phyloP scores from a whole-genome alignment of 1,139 yeast species.

The Blastobotrys illinoisensis region DNA sequence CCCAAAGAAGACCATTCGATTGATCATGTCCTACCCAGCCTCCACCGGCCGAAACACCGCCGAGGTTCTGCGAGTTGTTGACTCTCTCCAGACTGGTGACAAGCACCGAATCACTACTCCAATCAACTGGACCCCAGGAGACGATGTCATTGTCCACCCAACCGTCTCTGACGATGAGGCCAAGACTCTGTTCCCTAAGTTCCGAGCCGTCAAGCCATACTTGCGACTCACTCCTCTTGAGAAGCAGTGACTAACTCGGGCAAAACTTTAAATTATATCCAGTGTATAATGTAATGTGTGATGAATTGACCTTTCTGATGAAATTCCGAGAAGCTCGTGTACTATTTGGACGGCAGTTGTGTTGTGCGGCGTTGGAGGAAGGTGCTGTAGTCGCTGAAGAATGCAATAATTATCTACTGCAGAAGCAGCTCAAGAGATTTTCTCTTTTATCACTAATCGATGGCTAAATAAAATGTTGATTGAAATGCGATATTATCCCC shows the following conservation, averaged over 20 bases:
- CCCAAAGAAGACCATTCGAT: conserved; percentile 67
- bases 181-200: conserved; percentile 64
- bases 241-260: conserved; percentile 1
- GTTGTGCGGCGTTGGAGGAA: too few species aligned
- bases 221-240: conserved; percentile 51
- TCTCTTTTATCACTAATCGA: too few species aligned
- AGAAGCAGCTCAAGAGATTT: too few species aligned
- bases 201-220: conserved; percentile 74
- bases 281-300: background rate
- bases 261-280: background rate
- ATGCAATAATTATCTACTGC: too few species aligned
- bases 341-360: too few species aligned
- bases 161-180: conserved; percentile 67
- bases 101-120: conserved; percentile 71
- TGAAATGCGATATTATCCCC: too few species aligned
- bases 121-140: conserved; percentile 82
- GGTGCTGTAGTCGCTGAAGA: too few species aligned
- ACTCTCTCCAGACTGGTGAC: conserved; percentile 74
- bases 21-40: conserved; percentile 74
- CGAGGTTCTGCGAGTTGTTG: conserved; percentile 75
- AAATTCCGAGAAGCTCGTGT: too few species aligned
- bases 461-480: too few species aligned
- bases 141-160: conserved; percentile 81
- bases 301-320: background rate
- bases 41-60: conserved; percentile 87